Conservation (phyloP, 306 rosid species). For the Malus sieversii region DNA sequence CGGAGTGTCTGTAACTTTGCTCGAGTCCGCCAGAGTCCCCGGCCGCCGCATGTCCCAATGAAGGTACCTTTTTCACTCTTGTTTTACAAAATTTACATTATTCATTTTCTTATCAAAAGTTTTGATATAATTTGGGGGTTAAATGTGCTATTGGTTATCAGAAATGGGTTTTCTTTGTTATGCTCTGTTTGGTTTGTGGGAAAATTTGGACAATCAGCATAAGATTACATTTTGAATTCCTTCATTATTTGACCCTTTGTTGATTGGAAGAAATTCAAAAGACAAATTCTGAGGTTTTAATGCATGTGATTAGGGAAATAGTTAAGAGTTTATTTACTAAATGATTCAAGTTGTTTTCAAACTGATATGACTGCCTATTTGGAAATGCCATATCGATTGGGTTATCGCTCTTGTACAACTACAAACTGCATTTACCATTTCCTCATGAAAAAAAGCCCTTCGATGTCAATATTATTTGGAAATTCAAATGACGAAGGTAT, state of each 20-base stretch:
- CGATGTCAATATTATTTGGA: background rate
- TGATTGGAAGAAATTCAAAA: background rate
- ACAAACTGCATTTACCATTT: background rate
- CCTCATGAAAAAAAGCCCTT: background rate
- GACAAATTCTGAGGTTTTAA: background rate
- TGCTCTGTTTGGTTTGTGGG: background rate
- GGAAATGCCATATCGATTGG: background rate
- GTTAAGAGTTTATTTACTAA: background rate
- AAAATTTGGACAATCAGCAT: background rate
- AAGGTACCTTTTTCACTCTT: slow-evolving; percentile 32
- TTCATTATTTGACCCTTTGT: background rate
- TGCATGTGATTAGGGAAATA: background rate
- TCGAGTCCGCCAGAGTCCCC: slow-evolving; percentile 92
- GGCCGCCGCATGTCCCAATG: slow-evolving; percentile 94
- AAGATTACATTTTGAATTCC: background rate
- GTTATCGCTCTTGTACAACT: background rate
- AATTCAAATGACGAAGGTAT: background rate
- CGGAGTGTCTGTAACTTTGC: slow-evolving; percentile 68
- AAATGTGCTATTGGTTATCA: background rate
- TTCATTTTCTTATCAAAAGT: background rate
- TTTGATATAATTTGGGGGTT: background rate
- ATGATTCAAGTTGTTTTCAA: background rate
- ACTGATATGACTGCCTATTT: background rate
- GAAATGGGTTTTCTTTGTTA: background rate
- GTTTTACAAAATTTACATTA: background rate